Conservation (phyloP, 805 yeast genomes). For the Jamesozyma hellenica region DNA sequence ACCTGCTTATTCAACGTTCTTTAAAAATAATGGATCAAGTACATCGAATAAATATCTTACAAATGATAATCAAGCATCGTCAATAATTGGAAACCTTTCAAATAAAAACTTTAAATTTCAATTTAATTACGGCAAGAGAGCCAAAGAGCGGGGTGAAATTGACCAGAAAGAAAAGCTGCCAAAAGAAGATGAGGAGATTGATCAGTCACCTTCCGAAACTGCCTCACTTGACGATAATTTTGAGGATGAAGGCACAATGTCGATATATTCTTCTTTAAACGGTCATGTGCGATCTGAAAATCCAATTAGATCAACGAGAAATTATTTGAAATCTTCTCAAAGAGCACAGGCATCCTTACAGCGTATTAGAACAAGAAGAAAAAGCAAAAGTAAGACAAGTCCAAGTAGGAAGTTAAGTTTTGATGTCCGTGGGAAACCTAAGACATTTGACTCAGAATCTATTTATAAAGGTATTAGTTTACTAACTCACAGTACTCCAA, state of each 20-base stretch:
- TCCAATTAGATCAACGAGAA: constrained; percentile 30
- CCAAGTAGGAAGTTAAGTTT: constrained; percentile 5
- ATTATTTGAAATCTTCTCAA: constrained; percentile 40
- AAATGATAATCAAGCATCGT: constrained; percentile 5
- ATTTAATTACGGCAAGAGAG: constrained; percentile 18
- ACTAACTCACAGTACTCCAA: constrained; percentile 28
- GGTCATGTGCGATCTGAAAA: constrained; percentile 28
- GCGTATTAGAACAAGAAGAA: constrained; percentile 50
- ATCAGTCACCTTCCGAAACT: too few species aligned
- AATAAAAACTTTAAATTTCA: constrained; percentile 27
- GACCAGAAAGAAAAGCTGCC: background rate
- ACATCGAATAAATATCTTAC: background rate
- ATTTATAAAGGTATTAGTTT: constrained; percentile 15
- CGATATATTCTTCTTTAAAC: constrained; percentile 48
- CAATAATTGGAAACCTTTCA: constrained; percentile 19
- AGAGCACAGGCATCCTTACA: constrained; percentile 57
- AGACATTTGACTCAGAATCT: constrained; percentile 14
- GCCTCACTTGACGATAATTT: constrained; percentile 16
- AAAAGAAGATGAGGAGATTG: background rate
- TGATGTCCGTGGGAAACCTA: background rate
- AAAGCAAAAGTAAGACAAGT: constrained; percentile 37
- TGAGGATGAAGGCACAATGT: constrained; percentile 64
- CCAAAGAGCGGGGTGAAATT: background rate
- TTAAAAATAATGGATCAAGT: background rate
- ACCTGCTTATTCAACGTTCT: constrained; percentile 1